Evolutionary conservation across 2,329 filamentous ascomycete genomes (phyloP), one percentile per base, ranked within the genome.

Genomic region (Penicillium janthinellum): DNA sequence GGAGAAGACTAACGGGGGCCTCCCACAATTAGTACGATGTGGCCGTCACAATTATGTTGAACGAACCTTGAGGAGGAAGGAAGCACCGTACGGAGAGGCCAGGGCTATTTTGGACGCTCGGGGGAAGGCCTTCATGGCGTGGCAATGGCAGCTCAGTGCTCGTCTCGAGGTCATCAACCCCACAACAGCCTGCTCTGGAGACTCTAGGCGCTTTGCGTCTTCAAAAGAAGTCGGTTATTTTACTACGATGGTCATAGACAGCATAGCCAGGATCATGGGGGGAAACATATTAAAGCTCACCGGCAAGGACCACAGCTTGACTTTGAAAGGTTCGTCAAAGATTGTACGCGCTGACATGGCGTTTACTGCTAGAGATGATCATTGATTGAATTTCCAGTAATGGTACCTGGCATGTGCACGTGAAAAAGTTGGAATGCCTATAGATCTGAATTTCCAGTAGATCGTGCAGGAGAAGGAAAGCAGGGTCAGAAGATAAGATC

Each of bases 231-330:
- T 38, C 5, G 1, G 1, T n/a, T 2, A 7, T 38, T 38, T 38
- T n/a, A 38, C 12, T n/a, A n/a, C 2, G 7, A 14, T 6, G 3
- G 7, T 6, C 4, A n/a, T 38, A 6, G 37, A 38, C 12, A 38
- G 6, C 5, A 38, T 38, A 12, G 7, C 37, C n/a, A 1, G 6
- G n/a, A 15, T 38, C 5, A 7, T 38, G 5, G 3, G 4, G 37
- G 12, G 14, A 38, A 4, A 38, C 7, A 5, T 7, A 28, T 38
- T n/a, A 38, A n/a, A n/a, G 1, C 12, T 15, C 37, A 1, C 14
- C n/a, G 12, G 37, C 76, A 83, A 37, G 88, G 88, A 0, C 83
- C 85, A 8, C 78, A 82, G 66, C 75, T 88, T 17, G 86, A 89
- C 25, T 20, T 58, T 64, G 48, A 60, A 5, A 44, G 59, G 57